A percentile compares a stretch with the other conserved stretches of the same genome.
Conservation (phyloP, 768 basidiomycete genomes). For the Termitomyces sp. region DNA sequence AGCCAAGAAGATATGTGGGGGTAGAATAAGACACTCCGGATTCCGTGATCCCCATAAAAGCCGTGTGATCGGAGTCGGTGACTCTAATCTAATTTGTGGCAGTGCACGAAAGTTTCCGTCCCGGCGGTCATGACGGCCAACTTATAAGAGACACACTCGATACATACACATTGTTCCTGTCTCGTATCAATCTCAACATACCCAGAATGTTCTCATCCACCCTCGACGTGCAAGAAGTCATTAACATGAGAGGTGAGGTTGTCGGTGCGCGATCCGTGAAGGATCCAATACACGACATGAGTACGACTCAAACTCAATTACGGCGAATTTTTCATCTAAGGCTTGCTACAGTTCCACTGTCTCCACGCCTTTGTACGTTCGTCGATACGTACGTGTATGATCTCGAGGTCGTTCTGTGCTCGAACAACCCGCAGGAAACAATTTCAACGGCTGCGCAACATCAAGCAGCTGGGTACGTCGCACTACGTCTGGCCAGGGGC, state of each 20-base stretch:
- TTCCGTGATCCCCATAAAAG: no score
- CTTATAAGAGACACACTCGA: neutral
- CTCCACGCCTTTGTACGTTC: slow-evolving; percentile 30
- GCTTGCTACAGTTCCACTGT: slow-evolving; percentile 28
- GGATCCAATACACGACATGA: slow-evolving; percentile 6
- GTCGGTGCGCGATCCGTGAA: slow-evolving; percentile 1
- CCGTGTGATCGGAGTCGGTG: no score
- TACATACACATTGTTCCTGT: neutral
- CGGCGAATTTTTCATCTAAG: neutral
- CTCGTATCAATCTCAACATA: neutral
- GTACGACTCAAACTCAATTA: neutral
- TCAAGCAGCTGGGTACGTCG: slow-evolving; percentile 79
- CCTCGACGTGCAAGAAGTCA: neutral
- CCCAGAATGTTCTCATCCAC: neutral
- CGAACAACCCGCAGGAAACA: slow-evolving; percentile 39
- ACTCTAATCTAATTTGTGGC: neutral
- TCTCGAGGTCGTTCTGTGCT: neutral
- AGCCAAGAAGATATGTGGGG: no score
- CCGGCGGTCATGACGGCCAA: neutral
- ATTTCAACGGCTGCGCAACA: slow-evolving; percentile 69
- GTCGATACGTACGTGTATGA: slow-evolving; percentile 60
- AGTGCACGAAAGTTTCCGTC: neutral
- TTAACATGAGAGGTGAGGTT: neutral
- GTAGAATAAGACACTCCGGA: no score
- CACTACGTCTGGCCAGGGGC: slow-evolving; percentile 76